Evolutionary conservation across 1,284 basidiomycete genomes (phyloP), one percentile per base, ranked within the genome.

Genomic region (Ceratobasidium sp.): DNA sequence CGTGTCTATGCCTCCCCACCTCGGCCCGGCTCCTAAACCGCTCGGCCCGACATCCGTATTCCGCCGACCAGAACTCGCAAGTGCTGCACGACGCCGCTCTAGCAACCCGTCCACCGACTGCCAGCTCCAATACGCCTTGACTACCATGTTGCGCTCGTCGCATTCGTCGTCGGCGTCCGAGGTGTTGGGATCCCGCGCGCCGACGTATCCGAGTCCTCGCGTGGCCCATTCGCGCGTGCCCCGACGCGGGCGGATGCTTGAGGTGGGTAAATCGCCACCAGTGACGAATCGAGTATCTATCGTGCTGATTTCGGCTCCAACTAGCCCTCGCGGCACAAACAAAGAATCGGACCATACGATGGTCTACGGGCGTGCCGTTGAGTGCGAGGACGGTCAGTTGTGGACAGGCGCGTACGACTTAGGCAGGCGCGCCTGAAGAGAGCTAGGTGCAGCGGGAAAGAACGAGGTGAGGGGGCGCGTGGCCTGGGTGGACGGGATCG

Each of bases 61-160:
- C 37, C 67, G 37, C 67, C 67, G n/a, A 5, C 61, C 61, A 22
- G 54, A 56, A 49, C 29, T 46, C 37, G 44, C 40, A 0, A 54
- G 25, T 13, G 19, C 11, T 3, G 37, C 52, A 15, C 66, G 43
- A 9, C 66, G 9, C 22, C 66, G 49, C n/a, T 68, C 85, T 75
- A 87, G 86, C 75, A 93, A 91, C 0, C 89, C 88, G 81, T 93
- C 93, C 32, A 95, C 93, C 17, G 88, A 90, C 85, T 93, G 91
- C 95, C 95, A 96, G 70, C 91, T 90, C 84, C 93, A 93, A 82
- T 95, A 96, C 43, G 91, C 91, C 88, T 95, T 95, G 78, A 96
- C 81, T 65, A 92, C 90, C 9, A 96, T 90, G n/a, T 90, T 85
- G 78, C 81, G 83, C 80, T 88, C 86, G 78, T 93, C 91, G 81